phyloP scores from a whole-genome alignment of 306 rosid genomes.

The Trifolium repens region DNA sequence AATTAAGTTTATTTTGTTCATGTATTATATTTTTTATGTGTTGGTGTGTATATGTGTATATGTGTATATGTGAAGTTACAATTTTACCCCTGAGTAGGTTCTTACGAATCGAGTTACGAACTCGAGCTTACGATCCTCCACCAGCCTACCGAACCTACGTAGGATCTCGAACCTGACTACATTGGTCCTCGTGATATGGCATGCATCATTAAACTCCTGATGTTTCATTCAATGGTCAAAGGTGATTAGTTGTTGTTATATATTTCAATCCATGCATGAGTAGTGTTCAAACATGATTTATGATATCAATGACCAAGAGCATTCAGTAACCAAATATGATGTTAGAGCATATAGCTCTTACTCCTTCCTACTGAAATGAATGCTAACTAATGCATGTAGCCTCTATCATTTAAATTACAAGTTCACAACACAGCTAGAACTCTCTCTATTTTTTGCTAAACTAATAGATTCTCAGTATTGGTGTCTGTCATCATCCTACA shows the following conservation, averaged over 20 bases:
- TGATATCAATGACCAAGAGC: slow-evolving; percentile 2
- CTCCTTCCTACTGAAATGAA: slow-evolving; percentile 14
- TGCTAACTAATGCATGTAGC: slow-evolving; percentile 14
- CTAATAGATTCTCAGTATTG: neutral
- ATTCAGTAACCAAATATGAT: neutral
- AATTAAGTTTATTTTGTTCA: too few relatives aligned
- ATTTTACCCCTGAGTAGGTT: too few relatives aligned
- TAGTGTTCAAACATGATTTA: slow-evolving; percentile 11
- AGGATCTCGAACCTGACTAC: too few relatives aligned
- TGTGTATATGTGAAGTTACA: too few relatives aligned
- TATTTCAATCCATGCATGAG: neutral
- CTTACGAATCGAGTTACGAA: too few relatives aligned
- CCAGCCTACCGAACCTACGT: too few relatives aligned
- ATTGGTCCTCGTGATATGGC: neutral
- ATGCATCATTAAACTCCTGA: slow-evolving; percentile 2
- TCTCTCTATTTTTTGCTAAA: neutral
- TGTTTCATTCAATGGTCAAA: slow-evolving; percentile 9
- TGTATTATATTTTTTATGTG: too few relatives aligned
- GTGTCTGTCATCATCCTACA: neutral
- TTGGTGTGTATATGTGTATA: too few relatives aligned
- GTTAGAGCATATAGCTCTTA: neutral
- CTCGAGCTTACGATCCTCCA: too few relatives aligned
- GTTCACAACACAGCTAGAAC: slow-evolving; percentile 7
- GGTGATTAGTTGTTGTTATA: neutral
- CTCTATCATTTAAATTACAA: slow-evolving; percentile 4